Conservation (phyloP, 1,284 basidiomycete genomes). For the Flammula alnicola region DNA sequence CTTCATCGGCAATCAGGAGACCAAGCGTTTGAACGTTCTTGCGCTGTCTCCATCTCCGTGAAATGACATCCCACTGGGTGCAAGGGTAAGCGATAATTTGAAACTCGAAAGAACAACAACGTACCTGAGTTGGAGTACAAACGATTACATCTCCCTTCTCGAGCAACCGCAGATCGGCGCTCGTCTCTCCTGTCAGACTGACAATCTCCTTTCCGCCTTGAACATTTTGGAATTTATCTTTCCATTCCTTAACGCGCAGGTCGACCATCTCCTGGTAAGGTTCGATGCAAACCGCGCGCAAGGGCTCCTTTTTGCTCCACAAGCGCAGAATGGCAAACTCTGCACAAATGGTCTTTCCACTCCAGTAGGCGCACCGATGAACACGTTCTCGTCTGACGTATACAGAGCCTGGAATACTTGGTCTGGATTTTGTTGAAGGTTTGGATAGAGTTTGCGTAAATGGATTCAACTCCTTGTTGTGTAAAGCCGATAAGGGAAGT, state of each 20-base stretch:
- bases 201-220: slow-evolving; percentile 94
- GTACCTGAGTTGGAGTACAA: slow-evolving; percentile 85
- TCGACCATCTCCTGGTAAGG: slow-evolving; percentile 98
- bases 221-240: slow-evolving; percentile 78
- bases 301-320: slow-evolving; percentile 86
- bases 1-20: slow-evolving; percentile 93
- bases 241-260: slow-evolving; percentile 88
- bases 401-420: slow-evolving; percentile 99
- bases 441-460: slow-evolving; percentile 80
- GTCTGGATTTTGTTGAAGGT: slow-evolving; percentile 99
- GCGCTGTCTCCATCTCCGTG: slow-evolving; percentile 93
- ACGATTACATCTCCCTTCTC: slow-evolving; percentile 94
- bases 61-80: slow-evolving; percentile 96
- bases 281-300: slow-evolving; percentile 94
- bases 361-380: slow-evolving; percentile 97
- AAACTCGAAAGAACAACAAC: slow-evolving; percentile 25
- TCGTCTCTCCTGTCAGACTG: slow-evolving; percentile 94
- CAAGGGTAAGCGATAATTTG: too few species aligned
- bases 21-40: slow-evolving; percentile 97
- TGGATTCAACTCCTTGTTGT: slow-evolving; percentile 90
- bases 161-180: slow-evolving; percentile 87
- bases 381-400: slow-evolving; percentile 94
- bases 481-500: slow-evolving; percentile 88
- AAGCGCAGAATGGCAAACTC: slow-evolving; percentile 93
- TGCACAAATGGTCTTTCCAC: slow-evolving; percentile 96